A percentile compares a stretch with the other conserved stretches of the same genome.
Conservation (phyloP, 495 filamentous ascomycete species). For the Barbatosphaeria neglecta region DNA sequence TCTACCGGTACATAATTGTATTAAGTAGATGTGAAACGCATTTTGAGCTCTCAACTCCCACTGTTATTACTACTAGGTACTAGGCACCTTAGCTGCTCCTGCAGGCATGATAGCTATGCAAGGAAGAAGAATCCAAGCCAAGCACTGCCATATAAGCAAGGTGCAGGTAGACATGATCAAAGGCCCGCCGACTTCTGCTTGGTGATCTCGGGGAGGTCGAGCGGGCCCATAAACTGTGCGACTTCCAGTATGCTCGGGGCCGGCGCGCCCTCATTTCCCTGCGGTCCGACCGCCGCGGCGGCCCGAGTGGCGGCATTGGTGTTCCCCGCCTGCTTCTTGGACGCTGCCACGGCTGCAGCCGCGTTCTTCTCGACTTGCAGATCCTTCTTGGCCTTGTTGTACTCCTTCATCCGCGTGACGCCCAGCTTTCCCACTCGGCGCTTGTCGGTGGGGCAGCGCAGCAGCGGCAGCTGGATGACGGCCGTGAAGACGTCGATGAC, state of each 20-base stretch:
- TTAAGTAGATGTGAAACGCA: too few relatives aligned
- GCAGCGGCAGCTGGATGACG: slow-evolving; percentile 31
- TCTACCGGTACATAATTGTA: too few relatives aligned
- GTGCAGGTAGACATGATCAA: too few relatives aligned
- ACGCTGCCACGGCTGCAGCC: not conserved
- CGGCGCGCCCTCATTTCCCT: not conserved
- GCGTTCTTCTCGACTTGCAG: slow-evolving; percentile 4
- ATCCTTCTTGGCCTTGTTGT: slow-evolving; percentile 17
- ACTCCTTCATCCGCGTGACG: slow-evolving; percentile 19
- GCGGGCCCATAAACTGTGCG: slow-evolving; percentile 12
- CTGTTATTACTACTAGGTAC: too few relatives aligned
- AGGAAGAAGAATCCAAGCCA: too few relatives aligned
- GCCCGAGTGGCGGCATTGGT: too few relatives aligned
- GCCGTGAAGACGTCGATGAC: slow-evolving; percentile 32
- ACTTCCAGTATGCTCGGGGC: slow-evolving; percentile 7
- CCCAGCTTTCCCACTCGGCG: slow-evolving; percentile 19
- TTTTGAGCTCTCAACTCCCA: too few relatives aligned
- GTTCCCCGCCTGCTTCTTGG: not conserved
- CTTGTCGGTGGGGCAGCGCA: slow-evolving; percentile 31
- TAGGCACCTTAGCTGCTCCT: too few relatives aligned
- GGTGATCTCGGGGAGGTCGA: slow-evolving; percentile 13
- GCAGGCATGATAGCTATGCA: too few relatives aligned
- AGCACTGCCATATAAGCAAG: too few relatives aligned
- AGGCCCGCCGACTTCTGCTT: not conserved
- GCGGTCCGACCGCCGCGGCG: not conserved